These are phyloP conservation scores for Coemansia sp. DNA, from an alignment of 192 early-diverging fungal genomes.

Conservation along the genomic window DNA sequence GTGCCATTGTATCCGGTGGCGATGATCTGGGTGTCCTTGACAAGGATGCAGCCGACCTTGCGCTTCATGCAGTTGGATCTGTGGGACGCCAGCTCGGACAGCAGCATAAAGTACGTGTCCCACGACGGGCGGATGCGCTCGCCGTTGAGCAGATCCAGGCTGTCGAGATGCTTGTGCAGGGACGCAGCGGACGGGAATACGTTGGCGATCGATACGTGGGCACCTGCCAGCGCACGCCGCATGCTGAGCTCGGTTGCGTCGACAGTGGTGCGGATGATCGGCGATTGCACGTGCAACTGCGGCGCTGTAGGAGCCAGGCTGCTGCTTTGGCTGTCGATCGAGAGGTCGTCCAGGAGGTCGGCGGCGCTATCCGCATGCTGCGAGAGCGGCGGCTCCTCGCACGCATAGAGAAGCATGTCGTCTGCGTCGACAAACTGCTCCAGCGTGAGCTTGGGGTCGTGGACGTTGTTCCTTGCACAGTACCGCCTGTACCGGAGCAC, in stretches of 20 bases:
- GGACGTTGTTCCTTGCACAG: constrained; percentile 33
- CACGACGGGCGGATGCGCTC: constrained; percentile 86
- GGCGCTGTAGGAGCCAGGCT: neutral
- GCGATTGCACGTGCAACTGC: constrained; percentile 4
- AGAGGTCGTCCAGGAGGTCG: neutral
- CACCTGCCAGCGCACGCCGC: constrained; percentile 37
- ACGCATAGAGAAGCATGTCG: constrained; percentile 57
- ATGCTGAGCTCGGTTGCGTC: constrained; percentile 27
- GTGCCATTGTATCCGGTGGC: constrained; percentile 99
- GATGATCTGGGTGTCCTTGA: constrained; percentile 85
- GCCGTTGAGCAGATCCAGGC: constrained; percentile 65
- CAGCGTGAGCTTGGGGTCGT: constrained; percentile 29
- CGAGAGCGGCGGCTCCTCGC: constrained; percentile 10
- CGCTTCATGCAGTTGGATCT: constrained; percentile 99
- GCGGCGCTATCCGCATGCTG: constrained; percentile 9
- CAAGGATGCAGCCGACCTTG: constrained; percentile 92
- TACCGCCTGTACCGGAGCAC: constrained; percentile 68
- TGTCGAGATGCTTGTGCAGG: constrained; percentile 53
- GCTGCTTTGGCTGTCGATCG: constrained; percentile 5
- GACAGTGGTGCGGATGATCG: constrained; percentile 24
- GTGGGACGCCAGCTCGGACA: constrained; percentile 88
- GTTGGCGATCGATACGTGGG: constrained; percentile 73
- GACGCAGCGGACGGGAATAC: constrained; percentile 29
- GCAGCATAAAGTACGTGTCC: constrained; percentile 98
- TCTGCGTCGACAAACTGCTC: constrained; percentile 64